Conservation (phyloP, 2,329 filamentous ascomycete species). For the Coniochaeta prunicola region DNA sequence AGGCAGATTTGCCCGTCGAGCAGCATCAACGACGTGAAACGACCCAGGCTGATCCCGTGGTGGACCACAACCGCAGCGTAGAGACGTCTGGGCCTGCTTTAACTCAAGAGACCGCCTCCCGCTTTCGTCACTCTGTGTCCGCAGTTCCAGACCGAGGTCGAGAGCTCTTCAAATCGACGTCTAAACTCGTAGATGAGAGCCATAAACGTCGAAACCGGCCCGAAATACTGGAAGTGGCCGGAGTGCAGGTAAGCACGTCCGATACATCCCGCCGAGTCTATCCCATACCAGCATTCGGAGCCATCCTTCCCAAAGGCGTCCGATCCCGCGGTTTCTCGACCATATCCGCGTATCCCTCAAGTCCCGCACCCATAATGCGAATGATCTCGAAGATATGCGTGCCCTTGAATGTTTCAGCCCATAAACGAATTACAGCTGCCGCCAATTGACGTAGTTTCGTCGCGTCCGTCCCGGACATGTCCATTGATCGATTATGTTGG, state of each 20-base stretch:
- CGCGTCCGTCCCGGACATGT: conserved; percentile 36
- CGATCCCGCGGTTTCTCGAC: conserved; percentile 47
- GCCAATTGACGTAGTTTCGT: conserved; percentile 48
- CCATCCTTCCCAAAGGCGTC: conserved; percentile 31
- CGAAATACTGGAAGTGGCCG: too few species aligned
- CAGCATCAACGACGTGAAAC: neutral
- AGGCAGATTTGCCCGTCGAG: neutral
- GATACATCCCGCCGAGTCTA: neutral
- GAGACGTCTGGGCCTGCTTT: too few species aligned
- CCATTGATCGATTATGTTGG: conserved; percentile 26
- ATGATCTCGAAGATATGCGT: conserved; percentile 55
- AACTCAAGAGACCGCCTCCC: neutral
- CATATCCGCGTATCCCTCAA: conserved; percentile 50
- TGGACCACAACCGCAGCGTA: neutral
- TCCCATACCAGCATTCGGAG: conserved; percentile 3
- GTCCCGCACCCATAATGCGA: conserved; percentile 47
- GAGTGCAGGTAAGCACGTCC: neutral
- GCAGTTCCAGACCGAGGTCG: neutral
- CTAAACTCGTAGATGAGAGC: neutral
- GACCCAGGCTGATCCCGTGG: neutral
- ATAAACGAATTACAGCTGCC: conserved; percentile 50
- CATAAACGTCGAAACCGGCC: neutral
- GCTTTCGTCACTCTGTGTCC: too few species aligned
- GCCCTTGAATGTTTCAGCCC: conserved; percentile 56
- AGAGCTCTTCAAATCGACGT: neutral